These are phyloP conservation scores for Laburnicola sp. DNA, from an alignment of 2,329 filamentous ascomycete species.

Conservation along the genomic window DNA sequence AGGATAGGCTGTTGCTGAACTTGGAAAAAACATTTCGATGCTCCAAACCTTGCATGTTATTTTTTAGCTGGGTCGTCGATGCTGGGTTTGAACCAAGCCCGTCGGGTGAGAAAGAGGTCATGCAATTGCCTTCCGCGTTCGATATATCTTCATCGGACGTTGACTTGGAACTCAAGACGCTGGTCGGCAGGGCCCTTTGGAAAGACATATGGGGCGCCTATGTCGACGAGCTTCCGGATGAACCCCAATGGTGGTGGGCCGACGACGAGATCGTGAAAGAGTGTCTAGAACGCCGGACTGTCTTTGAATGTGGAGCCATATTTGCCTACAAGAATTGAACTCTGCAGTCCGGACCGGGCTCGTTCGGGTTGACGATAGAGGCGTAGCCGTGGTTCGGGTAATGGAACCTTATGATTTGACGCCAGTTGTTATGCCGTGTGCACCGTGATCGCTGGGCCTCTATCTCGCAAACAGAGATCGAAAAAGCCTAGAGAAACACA, in stretches of 20 bases:
- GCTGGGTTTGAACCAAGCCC: conserved; percentile 50
- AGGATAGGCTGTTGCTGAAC: conserved; percentile 62
- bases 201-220: conserved; percentile 44
- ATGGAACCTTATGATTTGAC: not conserved
- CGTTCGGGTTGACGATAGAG: not conserved
- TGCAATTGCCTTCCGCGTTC: conserved; percentile 39
- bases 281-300: conserved; percentile 39
- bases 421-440: not conserved
- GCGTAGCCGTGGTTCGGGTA: not conserved
- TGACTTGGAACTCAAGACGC: conserved; percentile 37
- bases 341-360: not conserved
- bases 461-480: not conserved
- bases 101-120: conserved; percentile 24
- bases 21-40: conserved; percentile 63
- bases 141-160: conserved; percentile 23
- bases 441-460: not conserved
- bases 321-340: conserved; percentile 38
- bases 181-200: conserved; percentile 44
- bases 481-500: not conserved
- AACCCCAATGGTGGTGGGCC: conserved; percentile 46
- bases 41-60: conserved; percentile 60
- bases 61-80: conserved; percentile 63
- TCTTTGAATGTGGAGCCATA: conserved; percentile 44
- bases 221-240: conserved; percentile 34
- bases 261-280: conserved; percentile 43